Evolutionary conservation across 139 green algal genomes (phyloP).

Genomic region (Nannochloris sp.): DNA sequence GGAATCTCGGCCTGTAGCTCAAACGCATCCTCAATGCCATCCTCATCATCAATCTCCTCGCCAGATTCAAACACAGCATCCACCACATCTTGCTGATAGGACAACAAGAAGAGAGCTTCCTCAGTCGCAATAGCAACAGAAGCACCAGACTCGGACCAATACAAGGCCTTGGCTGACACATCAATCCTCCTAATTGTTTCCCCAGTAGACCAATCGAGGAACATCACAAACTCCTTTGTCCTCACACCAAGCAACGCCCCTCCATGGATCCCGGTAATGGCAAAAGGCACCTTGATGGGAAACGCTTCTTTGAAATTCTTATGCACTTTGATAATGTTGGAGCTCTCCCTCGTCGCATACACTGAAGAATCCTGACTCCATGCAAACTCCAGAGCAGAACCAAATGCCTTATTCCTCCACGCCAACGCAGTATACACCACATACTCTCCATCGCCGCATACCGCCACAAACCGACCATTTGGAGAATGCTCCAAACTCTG

Average conservation of each 20-base stretch:
- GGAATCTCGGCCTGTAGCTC: constrained; percentile 88
- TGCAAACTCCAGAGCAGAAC: constrained; percentile 79
- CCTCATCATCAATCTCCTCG: constrained; percentile 57
- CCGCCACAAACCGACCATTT: constrained; percentile 94
- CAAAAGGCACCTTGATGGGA: constrained; percentile 70
- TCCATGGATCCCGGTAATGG: constrained; percentile 79
- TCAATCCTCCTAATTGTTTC: constrained; percentile 85
- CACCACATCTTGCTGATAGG: constrained; percentile 57
- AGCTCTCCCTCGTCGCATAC: constrained; percentile 59
- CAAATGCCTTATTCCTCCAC: constrained; percentile 98
- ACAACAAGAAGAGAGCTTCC: constrained; percentile 78
- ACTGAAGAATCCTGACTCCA: constrained; percentile 86
- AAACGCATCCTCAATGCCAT: constrained; percentile 95
- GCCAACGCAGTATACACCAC: constrained; percentile 98
- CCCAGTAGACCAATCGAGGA: constrained; percentile 90
- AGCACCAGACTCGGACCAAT: constrained; percentile 84
- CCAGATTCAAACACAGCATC: constrained; percentile 46
- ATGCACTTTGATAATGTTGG: constrained; percentile 41
- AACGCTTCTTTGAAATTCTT: constrained; percentile 74
- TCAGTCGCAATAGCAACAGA: constrained; percentile 76
- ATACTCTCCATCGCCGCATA: constrained; percentile 92
- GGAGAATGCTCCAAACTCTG: constrained; percentile 83
- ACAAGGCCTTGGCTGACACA: constrained; percentile 61
- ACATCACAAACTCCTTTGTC: constrained; percentile 80
- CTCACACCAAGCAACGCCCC: constrained; percentile 75